These are phyloP conservation scores for Exsudoporus frostii DNA, from an alignment of 768 basidiomycete species.

Conservation along the genomic window DNA sequence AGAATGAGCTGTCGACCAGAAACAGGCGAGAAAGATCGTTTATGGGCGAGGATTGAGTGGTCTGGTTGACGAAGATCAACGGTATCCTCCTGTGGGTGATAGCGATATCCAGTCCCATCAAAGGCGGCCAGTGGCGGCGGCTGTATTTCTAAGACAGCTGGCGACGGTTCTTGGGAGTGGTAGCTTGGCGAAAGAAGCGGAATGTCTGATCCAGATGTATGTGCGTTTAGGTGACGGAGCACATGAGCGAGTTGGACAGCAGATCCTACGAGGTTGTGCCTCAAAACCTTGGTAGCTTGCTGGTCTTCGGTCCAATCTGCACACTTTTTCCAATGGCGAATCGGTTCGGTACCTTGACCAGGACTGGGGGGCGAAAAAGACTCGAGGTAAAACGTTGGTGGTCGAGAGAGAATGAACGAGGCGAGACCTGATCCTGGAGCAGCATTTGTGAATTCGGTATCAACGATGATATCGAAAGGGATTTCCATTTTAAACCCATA, in stretches of 20 bases:
- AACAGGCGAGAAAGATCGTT: constrained; percentile 27
- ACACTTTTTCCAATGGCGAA: constrained; percentile 58
- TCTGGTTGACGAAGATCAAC: constrained; percentile 15
- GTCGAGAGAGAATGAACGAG: constrained; percentile 59
- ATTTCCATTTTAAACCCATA: constrained; percentile 85
- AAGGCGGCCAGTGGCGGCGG: constrained; percentile 37
- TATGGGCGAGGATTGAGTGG: constrained; percentile 20
- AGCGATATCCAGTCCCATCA: constrained; percentile 27
- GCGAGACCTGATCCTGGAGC: constrained; percentile 57
- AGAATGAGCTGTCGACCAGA: constrained; percentile 8
- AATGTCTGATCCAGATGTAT: constrained; percentile 33
- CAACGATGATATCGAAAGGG: constrained; percentile 59
- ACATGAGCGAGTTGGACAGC: constrained; percentile 57
- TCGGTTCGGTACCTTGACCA: constrained; percentile 26
- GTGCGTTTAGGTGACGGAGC: constrained; percentile 43
- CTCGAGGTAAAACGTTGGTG: constrained; percentile 71
- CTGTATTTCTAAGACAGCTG: constrained; percentile 38
- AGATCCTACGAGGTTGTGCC: constrained; percentile 64
- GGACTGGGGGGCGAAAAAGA: constrained; percentile 32
- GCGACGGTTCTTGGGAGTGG: constrained; percentile 27
- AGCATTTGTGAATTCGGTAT: constrained; percentile 53
- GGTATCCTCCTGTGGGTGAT: constrained; percentile 28
- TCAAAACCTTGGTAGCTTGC: constrained; percentile 62
- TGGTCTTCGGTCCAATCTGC: constrained; percentile 75
- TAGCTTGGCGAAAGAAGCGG: constrained; percentile 38